Base-by-base conservation (phyloP, 2,329 filamentous ascomycete species). In the Alternaria solani region DNA sequence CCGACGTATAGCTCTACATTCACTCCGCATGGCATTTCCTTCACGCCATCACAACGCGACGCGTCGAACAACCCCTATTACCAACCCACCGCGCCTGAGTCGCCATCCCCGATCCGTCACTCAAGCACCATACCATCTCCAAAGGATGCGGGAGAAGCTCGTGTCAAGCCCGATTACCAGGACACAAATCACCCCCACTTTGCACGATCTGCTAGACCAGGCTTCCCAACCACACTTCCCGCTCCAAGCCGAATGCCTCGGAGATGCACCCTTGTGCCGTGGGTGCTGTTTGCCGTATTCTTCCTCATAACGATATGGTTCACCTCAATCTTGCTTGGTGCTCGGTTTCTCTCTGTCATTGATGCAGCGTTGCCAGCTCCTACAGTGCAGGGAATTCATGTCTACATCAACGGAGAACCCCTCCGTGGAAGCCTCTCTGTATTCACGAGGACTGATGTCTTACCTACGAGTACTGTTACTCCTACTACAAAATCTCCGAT, bases 1-100 rank as follows among this genome's bases (percentile, higher is more conserved):
- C 71, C 71, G 43, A 61, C 66, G n/a, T 74, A 74, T 57, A 61
- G 51, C 11, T 68, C 67, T 12, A 64, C 65, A 23, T 63, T 67
- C 39, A 28, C 61, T 39, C 44, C 43, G 11, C 36, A 57, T 51
- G 20, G 28, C 20, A 36, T 36, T 54, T 34, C 20, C 34, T 23
- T 34, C 38, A 51, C 38, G 41, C 48, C 14, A 7, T 3, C 46
- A 14, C 46, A 57, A 16, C 46, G 46, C 9, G 39, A n/a, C 8
- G 7, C 18, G 2, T 32, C 55, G 12, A 52, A 47, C 16, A 57
- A 57, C 18, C 53, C 53, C 28, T 47, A 57, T 34, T 38, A 56
- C 26, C 41, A 61, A n/a, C 12, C 43, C 30, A 34, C 39, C 25
- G 51, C 25, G 26, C 7, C 53, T 28, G 51, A 48, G 18, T 43